phyloP scores from a whole-genome alignment of 2,329 filamentous ascomycete genomes.

The Chaetomiaceae sp. region DNA sequence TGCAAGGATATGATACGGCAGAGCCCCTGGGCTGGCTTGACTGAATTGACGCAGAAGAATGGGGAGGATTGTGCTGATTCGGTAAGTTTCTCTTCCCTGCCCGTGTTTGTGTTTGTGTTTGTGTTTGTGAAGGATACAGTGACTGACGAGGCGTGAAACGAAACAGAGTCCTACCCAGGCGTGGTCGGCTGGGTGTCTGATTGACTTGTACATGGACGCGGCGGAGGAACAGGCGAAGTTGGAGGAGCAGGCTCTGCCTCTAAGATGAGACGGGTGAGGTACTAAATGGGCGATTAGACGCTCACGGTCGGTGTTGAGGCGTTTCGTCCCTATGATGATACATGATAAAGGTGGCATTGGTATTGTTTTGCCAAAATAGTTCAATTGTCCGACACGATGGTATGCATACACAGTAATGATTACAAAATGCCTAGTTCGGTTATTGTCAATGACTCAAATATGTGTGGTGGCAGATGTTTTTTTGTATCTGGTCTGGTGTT shows the following conservation, averaged over 20 bases:
- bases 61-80: conserved; percentile 83
- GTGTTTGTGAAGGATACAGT: neutral
- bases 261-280: conserved; percentile 22
- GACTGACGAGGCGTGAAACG: conserved; percentile 14
- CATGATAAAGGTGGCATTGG: neutral
- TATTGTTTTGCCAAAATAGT: neutral
- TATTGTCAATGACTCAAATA: neutral
- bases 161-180: conserved; percentile 83
- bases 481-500: too few species aligned
- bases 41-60: conserved; percentile 88
- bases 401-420: neutral
- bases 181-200: conserved; percentile 91
- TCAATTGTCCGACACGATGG: neutral
- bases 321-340: neutral
- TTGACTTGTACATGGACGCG: conserved; percentile 95
- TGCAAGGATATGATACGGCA: conserved; percentile 81
- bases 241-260: conserved; percentile 24
- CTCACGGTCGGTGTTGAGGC: neutral
- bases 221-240: conserved; percentile 46
- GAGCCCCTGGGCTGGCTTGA: conserved; percentile 83
- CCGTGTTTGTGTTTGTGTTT: neutral
- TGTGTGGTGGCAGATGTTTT: too few species aligned
- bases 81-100: conserved; percentile 48
- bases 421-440: neutral
- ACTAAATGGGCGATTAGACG: neutral